phyloP scores from a whole-genome alignment of 202 grass and related monocot species.

The Bolboschoenoplectus hybrid region DNA sequence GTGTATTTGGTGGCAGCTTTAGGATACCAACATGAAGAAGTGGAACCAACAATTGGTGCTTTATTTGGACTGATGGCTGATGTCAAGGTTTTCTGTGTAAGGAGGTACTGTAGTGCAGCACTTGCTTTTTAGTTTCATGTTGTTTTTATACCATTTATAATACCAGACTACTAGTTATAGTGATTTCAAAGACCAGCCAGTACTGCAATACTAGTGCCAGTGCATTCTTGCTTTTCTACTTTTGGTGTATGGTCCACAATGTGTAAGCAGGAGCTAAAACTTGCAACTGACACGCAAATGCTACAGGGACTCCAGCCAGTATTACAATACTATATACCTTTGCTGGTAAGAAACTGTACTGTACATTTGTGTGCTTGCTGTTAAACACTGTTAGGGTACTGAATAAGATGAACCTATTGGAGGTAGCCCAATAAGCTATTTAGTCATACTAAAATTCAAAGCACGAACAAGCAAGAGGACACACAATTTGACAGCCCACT shows the following conservation, averaged over 20 bases:
- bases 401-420: neutral
- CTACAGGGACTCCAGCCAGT: neutral
- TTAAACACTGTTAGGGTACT: neutral
- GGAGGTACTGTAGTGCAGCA: neutral
- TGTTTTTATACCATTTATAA: too few species aligned
- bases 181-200: neutral
- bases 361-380: conserved; percentile 1
- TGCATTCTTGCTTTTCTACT: neutral
- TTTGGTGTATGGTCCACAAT: neutral
- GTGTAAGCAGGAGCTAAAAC: neutral
- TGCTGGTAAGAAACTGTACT: neutral
- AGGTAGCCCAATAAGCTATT: neutral
- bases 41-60: conserved; percentile 10
- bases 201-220: neutral
- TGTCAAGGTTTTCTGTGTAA: neutral
- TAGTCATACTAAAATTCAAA: conserved; percentile 6
- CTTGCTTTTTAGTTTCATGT: too few species aligned
- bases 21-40: conserved; percentile 2
- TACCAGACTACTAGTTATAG: neutral
- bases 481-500: conserved; percentile 9
- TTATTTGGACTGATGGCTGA: conserved; percentile 8
- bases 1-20: neutral
- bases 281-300: neutral
- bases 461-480: conserved; percentile 8
- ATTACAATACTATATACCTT: neutral